Evolutionary conservation across 257 asterid genomes (phyloP).

Genomic region (Phtheirospermum japonicum): DNA sequence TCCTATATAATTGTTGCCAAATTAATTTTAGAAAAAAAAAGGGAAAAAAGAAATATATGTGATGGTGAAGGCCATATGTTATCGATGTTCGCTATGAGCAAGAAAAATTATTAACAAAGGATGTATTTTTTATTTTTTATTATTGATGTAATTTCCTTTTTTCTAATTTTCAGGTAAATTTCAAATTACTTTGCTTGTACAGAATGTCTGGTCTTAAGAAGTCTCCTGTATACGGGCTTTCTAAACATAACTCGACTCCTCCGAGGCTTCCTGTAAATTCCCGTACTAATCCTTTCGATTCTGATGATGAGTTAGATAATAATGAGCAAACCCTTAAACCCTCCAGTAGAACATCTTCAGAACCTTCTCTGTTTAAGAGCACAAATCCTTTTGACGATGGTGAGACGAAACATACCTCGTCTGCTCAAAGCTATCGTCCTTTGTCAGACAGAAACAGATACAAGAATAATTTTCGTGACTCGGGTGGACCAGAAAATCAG

Average conservation of each 20-base stretch:
- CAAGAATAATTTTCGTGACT: constrained; percentile 62
- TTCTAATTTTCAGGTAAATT: constrained; percentile 26
- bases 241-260: constrained; percentile 45
- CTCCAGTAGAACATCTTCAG: constrained; percentile 58
- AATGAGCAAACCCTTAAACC: constrained; percentile 43
- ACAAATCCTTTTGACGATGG: constrained; percentile 72
- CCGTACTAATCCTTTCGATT: constrained; percentile 72
- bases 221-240: constrained; percentile 49
- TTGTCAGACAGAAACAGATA: constrained; percentile 54
- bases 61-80: neutral
- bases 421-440: constrained; percentile 38
- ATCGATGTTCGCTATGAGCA: neutral
- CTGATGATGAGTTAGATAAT: constrained; percentile 65
- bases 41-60: too few relatives aligned
- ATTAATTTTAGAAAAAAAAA: neutral
- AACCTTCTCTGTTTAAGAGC: constrained; percentile 46
- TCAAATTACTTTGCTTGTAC: constrained; percentile 18
- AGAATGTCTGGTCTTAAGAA: constrained; percentile 67
- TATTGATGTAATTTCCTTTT: constrained; percentile 5
- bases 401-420: constrained; percentile 37
- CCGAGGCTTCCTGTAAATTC: constrained; percentile 27
- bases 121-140: neutral
- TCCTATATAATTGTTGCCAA: too few relatives aligned
- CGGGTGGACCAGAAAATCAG: constrained; percentile 80
- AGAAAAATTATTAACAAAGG: constrained; percentile 3